Evolutionary conservation across 129 eudicot genomes (phyloP).

Genomic region (Tagetes patula): DNA sequence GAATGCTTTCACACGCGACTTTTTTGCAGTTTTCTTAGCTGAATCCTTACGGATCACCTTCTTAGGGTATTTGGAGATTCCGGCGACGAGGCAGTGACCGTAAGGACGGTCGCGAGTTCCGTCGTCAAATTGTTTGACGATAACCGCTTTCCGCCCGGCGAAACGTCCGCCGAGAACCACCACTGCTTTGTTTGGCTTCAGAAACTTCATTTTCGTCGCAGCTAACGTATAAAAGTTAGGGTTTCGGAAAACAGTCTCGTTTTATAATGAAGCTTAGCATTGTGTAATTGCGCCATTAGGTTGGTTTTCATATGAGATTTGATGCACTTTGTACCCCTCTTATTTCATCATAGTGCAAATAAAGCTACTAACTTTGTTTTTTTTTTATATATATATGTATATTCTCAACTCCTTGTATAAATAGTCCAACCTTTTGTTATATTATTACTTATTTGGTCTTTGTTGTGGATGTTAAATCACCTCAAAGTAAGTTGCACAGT

Average conservation of each 20-base stretch:
- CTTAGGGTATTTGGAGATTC: conserved; percentile 21
- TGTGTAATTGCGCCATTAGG: no score
- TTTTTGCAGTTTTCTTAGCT: not conserved
- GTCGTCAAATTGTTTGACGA: conserved; percentile 55
- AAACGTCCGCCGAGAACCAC: no score
- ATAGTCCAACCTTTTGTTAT: no score
- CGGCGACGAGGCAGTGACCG: no score
- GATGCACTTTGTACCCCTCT: no score
- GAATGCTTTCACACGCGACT: conserved; percentile 22
- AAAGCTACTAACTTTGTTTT: not conserved
- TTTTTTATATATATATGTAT: no score
- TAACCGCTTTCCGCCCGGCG: conserved; percentile 33
- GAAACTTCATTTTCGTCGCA: conserved; percentile 47
- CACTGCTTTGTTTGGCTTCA: conserved; percentile 38
- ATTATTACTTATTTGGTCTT: not conserved
- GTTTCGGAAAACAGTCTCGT: no score
- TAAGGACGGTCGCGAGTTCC: conserved; percentile 58
- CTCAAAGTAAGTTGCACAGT: not conserved
- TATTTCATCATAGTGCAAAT: no score
- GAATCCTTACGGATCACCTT: conserved; percentile 76
- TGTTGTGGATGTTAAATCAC: not conserved
- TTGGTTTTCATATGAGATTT: no score
- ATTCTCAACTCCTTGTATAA: no score
- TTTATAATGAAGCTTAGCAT: no score
- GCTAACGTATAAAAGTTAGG: no score